Percentiles rank a stretch among this genome's conserved stretches.
Evolutionary conservation across 2,329 filamentous ascomycete species (phyloP).

Genomic region (Xylariaceae sp.): DNA sequence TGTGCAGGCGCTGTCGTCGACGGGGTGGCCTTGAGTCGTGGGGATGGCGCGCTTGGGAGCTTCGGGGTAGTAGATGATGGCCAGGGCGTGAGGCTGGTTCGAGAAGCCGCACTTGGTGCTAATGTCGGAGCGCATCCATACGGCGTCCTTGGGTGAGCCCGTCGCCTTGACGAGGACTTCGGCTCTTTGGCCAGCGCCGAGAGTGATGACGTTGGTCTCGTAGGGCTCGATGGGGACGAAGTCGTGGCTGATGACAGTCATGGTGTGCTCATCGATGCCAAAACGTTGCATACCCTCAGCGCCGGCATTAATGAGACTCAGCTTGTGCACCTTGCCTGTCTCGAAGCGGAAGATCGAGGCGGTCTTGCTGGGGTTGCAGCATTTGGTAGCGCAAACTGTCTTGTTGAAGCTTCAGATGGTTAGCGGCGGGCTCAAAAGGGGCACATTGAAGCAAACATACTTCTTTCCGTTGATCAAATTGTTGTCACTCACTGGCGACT

Average conservation of each 20-base stretch:
- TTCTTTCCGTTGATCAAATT: neutral
- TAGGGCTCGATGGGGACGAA: slow-evolving; percentile 52
- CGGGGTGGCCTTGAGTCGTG: neutral
- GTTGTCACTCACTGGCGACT: neutral
- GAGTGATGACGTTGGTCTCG: slow-evolving; percentile 37
- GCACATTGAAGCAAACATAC: neutral
- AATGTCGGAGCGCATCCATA: neutral
- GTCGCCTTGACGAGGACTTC: slow-evolving; percentile 27
- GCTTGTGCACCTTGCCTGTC: neutral
- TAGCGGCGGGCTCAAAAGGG: neutral
- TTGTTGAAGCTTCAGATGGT: neutral
- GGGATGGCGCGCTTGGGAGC: neutral
- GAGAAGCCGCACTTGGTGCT: slow-evolving; percentile 33
- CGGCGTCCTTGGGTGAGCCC: neutral
- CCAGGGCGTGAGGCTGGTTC: slow-evolving; percentile 24
- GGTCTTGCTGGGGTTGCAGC: neutral
- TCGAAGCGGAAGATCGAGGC: neutral
- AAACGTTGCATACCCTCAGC: slow-evolving; percentile 31
- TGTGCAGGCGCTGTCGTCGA: neutral
- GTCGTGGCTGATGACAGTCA: slow-evolving; percentile 51
- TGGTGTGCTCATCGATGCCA: slow-evolving; percentile 46
- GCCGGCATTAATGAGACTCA: neutral
- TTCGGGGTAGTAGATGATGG: neutral
- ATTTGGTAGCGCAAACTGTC: neutral
- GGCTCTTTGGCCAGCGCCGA: slow-evolving; percentile 34